Evolutionary conservation across 768 basidiomycete genomes (phyloP).

Genomic region (Dendrothele bispora): DNA sequence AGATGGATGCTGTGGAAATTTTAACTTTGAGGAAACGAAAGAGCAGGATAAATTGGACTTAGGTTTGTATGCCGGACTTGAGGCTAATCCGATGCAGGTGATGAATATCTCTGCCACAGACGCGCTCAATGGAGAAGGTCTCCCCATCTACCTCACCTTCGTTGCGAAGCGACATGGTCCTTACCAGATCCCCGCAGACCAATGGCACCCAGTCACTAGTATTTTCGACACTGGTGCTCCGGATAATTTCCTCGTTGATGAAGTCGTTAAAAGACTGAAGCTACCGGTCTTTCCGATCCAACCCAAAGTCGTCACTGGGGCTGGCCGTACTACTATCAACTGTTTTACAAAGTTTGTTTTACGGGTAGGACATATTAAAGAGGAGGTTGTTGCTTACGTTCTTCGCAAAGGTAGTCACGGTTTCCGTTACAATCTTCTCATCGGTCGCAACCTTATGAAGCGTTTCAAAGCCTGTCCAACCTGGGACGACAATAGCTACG

Average conservation of each 20-base stretch:
- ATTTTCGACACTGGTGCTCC: constrained; percentile 14
- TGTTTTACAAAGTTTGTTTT: constrained; percentile 10
- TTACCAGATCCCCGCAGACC: too few relatives aligned
- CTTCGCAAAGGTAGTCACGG: constrained; percentile 5
- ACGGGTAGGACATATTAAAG: constrained; percentile 9
- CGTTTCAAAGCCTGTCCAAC: constrained; percentile 1
- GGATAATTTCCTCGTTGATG: constrained; percentile 6
- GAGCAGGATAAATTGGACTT: too few relatives aligned
- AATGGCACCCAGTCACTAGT: too few relatives aligned
- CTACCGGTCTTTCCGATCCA: constrained; percentile 6
- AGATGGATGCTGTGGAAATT: too few relatives aligned
- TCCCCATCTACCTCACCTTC: too few relatives aligned
- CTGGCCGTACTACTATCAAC: constrained; percentile 6
- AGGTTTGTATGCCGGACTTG: too few relatives aligned
- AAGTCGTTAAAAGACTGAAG: background rate
- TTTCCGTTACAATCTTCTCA: constrained; percentile 11
- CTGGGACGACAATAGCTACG: constrained; percentile 9
- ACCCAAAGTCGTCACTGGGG: constrained; percentile 8
- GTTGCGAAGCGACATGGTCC: too few relatives aligned
- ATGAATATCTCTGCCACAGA: too few relatives aligned
- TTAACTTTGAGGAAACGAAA: too few relatives aligned
- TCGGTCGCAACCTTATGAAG: constrained; percentile 7
- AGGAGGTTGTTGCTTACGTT: constrained; percentile 6
- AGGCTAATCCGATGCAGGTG: too few relatives aligned
- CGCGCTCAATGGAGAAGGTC: too few relatives aligned